Base-by-base conservation (phyloP, 805 yeast species). In the Saturnispora sanitii region DNA sequence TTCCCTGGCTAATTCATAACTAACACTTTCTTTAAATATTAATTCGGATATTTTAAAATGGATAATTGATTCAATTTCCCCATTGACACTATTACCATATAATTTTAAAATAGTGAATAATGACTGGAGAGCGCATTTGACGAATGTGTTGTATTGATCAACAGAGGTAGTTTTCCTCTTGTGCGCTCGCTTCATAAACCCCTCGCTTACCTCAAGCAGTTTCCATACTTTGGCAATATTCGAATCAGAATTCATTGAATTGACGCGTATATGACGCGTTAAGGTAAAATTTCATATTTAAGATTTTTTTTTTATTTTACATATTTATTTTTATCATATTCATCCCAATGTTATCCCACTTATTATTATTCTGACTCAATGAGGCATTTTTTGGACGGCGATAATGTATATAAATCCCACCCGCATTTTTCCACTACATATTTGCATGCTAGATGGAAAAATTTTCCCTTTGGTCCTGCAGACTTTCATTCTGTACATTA, bases 1-100 rank as follows among this genome's bases (percentile, higher is more conserved):
- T 9, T 60, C 62, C 13, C 67, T 67, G 0, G 78, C 77, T 29
- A 56, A 46, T 22, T 62, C 62, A 15, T 56, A 46, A 45, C 65
- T 63, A 3, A 54, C 54, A 0, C 77, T 72, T 41, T 73, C 78
- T 20, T 45, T 45, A 35, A 62, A 59, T 38, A 65, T 59, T 3
- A 70, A 36, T 11, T 50, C 50, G 0, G 73, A 65, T 8, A 71
- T 46, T 31, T 57, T 58, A 39, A 60, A 64, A 32, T 60, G 58
- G 0, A 68, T 47, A 2, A 48, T 37, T 42, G 64, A 61, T 39
- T 65, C 66, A 16, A 56, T 37, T 13, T 45, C 48, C 0, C 68
- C 61, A 29, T 58, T 50, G 13, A 73, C 42, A 2, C 36, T 16
- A 1, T 44, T 41, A 11, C 49, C 42, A 46, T 66, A 69, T 32